Conservation (phyloP, 1,139 yeast species). For the Hansenula sp. region DNA sequence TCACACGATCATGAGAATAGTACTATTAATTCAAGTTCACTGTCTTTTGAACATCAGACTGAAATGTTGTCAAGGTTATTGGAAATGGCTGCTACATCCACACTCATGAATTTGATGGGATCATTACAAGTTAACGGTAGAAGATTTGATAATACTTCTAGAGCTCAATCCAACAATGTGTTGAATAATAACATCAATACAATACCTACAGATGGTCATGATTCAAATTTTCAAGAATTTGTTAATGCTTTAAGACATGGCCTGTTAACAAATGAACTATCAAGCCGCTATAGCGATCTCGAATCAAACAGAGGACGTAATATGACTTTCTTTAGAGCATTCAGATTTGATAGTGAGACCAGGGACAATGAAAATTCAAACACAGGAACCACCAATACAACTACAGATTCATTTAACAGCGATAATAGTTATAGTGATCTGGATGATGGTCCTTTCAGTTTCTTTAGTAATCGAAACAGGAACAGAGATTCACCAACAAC, state of each 20-base stretch:
- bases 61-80: conserved; percentile 38
- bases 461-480: conserved; percentile 5
- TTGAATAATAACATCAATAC: not conserved
- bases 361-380: not conserved
- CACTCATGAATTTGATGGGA: conserved; percentile 37
- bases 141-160: conserved; percentile 24
- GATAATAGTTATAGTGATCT: not conserved
- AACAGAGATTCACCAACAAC: conserved; percentile 2
- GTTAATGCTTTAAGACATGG: conserved; percentile 36
- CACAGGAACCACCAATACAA: not conserved
- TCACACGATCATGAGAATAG: not conserved
- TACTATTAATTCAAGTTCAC: not conserved
- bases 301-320: conserved; percentile 5
- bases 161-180: conserved; percentile 1
- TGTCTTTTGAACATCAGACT: conserved; percentile 29
- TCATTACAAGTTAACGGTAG: conserved; percentile 21
- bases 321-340: conserved; percentile 49
- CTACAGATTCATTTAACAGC: too few species aligned
- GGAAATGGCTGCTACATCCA: conserved; percentile 43
- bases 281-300: conserved; percentile 9
- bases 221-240: conserved; percentile 35
- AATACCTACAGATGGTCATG: conserved; percentile 12
- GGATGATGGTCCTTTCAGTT: not conserved
- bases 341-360: conserved; percentile 38
- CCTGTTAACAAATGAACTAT: conserved; percentile 32